phyloP scores from a whole-genome alignment of 2,329 filamentous ascomycete species.

The Cytospora schulzeri region DNA sequence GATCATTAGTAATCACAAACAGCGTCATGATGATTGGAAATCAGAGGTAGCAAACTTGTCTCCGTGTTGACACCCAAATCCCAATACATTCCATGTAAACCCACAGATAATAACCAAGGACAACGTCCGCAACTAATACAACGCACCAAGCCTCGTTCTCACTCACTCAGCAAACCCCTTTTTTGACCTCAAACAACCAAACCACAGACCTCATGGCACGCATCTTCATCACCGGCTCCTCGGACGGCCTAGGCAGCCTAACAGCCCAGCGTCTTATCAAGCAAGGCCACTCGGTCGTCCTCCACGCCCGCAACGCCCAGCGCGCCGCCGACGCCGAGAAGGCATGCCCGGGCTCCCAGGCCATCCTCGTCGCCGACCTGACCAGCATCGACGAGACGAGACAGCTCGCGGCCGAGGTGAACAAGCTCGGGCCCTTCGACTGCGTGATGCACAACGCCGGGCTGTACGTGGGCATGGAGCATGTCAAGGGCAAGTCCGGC shows the following conservation, averaged over 20 bases:
- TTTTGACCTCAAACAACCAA: background rate
- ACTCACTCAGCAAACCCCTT: background rate
- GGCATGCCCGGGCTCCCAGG: conserved; percentile 52
- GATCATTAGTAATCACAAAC: background rate
- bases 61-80: too few species aligned
- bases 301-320: conserved; percentile 59
- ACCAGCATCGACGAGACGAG: conserved; percentile 53
- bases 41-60: background rate
- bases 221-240: conserved; percentile 56
- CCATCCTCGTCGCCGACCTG: conserved; percentile 56
- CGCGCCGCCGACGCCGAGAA: conserved; percentile 51
- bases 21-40: background rate
- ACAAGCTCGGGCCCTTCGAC: conserved; percentile 54
- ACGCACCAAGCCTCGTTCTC: too few species aligned
- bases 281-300: conserved; percentile 55
- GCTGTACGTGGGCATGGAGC: conserved; percentile 43
- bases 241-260: conserved; percentile 57
- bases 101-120: background rate
- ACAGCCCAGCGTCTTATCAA: conserved; percentile 52
- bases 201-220: conserved; percentile 30
- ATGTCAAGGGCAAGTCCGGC: conserved; percentile 37
- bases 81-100: too few species aligned
- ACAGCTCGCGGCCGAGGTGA: conserved; percentile 52
- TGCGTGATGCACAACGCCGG: conserved; percentile 62
- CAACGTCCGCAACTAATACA: background rate